Percentiles rank a stretch among this genome's conserved stretches.
phyloP scores from a whole-genome alignment of 177 flowering plant species.

The Tripterygium wilfordii region DNA sequence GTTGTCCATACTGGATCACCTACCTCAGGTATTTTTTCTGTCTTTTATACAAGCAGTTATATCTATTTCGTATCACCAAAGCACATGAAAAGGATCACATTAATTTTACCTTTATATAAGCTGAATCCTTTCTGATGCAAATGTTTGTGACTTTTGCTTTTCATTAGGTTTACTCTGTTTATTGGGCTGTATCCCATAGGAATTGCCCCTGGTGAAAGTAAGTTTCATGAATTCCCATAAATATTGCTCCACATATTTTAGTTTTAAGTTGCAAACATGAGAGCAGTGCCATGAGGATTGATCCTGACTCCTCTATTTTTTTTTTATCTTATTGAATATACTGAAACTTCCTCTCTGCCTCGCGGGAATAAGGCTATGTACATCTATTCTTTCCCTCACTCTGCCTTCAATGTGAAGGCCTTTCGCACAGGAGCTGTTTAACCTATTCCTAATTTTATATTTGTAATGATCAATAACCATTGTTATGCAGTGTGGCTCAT shows the following conservation, averaged over 20 bases:
- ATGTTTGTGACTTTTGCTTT: slow-evolving; percentile 1
- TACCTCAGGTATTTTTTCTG: slow-evolving; percentile 54
- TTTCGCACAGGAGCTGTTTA: not conserved
- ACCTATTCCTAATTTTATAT: not conserved
- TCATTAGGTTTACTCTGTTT: slow-evolving; percentile 76
- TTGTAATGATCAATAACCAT: not conserved
- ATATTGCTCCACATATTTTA: not conserved
- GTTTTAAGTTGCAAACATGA: too few relatives aligned
- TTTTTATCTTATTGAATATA: too few relatives aligned
- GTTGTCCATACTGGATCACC: slow-evolving; percentile 65
- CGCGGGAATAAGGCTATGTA: too few relatives aligned
- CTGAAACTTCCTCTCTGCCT: too few relatives aligned
- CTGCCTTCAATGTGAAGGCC: not conserved
- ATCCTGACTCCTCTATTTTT: too few relatives aligned
- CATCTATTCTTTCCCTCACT: too few relatives aligned
- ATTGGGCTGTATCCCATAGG: slow-evolving; percentile 80
- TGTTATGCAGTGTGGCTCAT: slow-evolving; percentile 70
- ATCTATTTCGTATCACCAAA: too few relatives aligned
- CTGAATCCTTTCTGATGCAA: not conserved
- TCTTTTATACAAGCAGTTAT: too few relatives aligned
- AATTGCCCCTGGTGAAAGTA: slow-evolving; percentile 72
- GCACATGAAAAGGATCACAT: not conserved
- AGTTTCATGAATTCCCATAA: slow-evolving; percentile 21
- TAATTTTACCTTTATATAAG: not conserved
- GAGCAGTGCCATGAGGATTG: too few relatives aligned